Conservation (phyloP, 192 early-diverging fungal genomes). For the Umbelopsis sp. region DNA sequence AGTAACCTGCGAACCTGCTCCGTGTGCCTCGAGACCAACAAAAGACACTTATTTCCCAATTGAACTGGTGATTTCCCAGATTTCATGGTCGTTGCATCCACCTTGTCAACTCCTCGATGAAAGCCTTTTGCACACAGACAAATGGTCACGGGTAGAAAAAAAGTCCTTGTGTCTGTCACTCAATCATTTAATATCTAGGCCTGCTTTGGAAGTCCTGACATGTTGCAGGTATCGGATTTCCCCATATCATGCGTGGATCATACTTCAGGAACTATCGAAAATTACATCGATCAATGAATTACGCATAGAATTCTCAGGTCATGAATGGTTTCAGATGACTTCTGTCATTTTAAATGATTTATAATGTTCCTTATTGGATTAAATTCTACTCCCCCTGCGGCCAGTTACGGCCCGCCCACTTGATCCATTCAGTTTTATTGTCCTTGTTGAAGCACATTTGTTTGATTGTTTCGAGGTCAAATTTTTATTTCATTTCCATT, state of each 20-base stretch:
- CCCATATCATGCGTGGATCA: neutral
- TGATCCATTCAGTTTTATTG: too few species aligned
- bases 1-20: slow-evolving; percentile 3
- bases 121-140: neutral
- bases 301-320: too few species aligned
- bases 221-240: too few species aligned
- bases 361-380: too few species aligned
- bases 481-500: neutral
- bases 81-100: neutral
- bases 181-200: neutral
- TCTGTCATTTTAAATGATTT: too few species aligned
- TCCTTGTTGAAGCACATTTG: too few species aligned
- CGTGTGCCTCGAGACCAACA: slow-evolving; percentile 3
- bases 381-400: too few species aligned
- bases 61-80: slow-evolving; percentile 5
- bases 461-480: too few species aligned
- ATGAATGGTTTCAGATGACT: too few species aligned
- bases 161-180: slow-evolving; percentile 2
- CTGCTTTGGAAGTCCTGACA: too few species aligned
- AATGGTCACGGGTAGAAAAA: neutral
- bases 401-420: too few species aligned
- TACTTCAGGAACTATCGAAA: neutral
- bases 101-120: neutral
- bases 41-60: slow-evolving; percentile 6
- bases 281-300: too few species aligned